These are phyloP conservation scores for Colletotrichum sublineola DNA, from an alignment of 2,329 filamentous ascomycete species.

Conservation along the genomic window DNA sequence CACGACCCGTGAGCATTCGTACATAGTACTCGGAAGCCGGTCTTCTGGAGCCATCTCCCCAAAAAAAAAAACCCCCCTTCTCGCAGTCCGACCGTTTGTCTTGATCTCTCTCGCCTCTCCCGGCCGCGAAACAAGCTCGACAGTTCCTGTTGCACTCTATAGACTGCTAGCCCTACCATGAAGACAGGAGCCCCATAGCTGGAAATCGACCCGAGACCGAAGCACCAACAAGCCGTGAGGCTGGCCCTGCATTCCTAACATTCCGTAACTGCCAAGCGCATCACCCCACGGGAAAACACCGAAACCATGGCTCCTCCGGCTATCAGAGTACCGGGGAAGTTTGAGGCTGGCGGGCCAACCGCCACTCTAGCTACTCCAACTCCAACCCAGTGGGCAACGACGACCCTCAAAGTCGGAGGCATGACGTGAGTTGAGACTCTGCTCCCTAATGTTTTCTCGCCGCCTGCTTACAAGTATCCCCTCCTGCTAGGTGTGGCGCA, in stretches of 20 bases:
- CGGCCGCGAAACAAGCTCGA: not conserved
- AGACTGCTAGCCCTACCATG: constrained; percentile 39
- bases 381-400: constrained; percentile 81
- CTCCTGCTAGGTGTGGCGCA: constrained; percentile 78
- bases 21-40: constrained; percentile 43
- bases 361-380: constrained; percentile 55
- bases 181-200: constrained; percentile 27
- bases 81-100: no score
- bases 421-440: constrained; percentile 73
- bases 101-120: not conserved
- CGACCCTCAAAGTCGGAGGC: constrained; percentile 89
- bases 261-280: constrained; percentile 9
- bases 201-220: constrained; percentile 27
- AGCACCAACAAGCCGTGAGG: constrained; percentile 32
- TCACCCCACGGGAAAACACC: not conserved
- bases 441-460: constrained; percentile 17
- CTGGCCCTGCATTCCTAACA: constrained; percentile 23
- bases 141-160: constrained; percentile 12
- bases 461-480: constrained; percentile 53
- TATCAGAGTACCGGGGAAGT: constrained; percentile 62
- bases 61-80: constrained; percentile 1
- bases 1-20: constrained; percentile 18
- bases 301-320: constrained; percentile 64
- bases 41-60: constrained; percentile 37
- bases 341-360: constrained; percentile 46